Percentiles rank a stretch among this genome's conserved stretches.
Conservation (phyloP, 495 filamentous ascomycete genomes). For the Penicillium cinerascens region DNA sequence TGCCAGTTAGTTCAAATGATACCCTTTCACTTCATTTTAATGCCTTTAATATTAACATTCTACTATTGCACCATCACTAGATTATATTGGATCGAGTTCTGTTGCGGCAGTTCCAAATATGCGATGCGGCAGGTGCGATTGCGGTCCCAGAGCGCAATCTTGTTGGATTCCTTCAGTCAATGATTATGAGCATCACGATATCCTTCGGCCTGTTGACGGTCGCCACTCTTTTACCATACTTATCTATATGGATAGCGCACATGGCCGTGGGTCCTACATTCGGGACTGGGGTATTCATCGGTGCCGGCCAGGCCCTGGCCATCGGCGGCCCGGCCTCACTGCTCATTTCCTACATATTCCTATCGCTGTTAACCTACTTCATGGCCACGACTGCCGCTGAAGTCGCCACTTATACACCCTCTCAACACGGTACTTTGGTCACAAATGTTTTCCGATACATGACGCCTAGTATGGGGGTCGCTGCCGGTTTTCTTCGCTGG, state of each 20-base stretch:
- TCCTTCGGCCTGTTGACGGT: background rate
- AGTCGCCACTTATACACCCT: slow-evolving; percentile 58
- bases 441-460: slow-evolving; percentile 53
- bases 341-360: slow-evolving; percentile 34
- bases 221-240: slow-evolving; percentile 9
- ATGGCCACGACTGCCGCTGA: slow-evolving; percentile 61
- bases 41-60: background rate
- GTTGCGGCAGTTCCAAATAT: background rate
- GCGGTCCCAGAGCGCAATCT: background rate
- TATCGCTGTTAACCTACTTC: slow-evolving; percentile 57
- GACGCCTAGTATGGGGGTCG: slow-evolving; percentile 46
- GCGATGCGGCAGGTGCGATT: background rate
- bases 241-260: slow-evolving; percentile 17
- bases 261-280: slow-evolving; percentile 40
- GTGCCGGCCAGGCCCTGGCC: slow-evolving; percentile 38
- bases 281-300: slow-evolving; percentile 40
- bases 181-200: background rate
- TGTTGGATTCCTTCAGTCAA: background rate
- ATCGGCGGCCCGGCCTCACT: slow-evolving; percentile 41
- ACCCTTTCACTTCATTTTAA: slow-evolving; percentile 13
- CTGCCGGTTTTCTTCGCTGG: slow-evolving; percentile 62
- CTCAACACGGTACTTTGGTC: slow-evolving; percentile 53
- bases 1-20: slow-evolving; percentile 13
- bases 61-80: background rate
- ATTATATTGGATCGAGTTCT: background rate